Evolutionary conservation across 805 yeast species (phyloP).

Genomic region (Pichia pseudocactophila): DNA sequence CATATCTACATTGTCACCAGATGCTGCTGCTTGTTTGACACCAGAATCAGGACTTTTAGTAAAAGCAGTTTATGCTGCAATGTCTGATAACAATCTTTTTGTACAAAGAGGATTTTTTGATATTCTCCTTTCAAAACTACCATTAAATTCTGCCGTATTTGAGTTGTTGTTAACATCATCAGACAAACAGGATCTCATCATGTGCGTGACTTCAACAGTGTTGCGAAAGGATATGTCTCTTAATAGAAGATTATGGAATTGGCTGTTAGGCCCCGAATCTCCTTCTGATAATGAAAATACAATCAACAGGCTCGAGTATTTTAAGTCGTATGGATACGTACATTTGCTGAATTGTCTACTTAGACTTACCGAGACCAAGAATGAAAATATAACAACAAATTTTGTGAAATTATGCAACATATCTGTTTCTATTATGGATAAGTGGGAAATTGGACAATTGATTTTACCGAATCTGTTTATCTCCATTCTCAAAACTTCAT

Average conservation of each 20-base stretch:
- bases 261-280: slow-evolving; percentile 72
- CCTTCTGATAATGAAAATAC: slow-evolving; percentile 5
- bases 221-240: slow-evolving; percentile 86
- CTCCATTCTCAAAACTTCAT: slow-evolving; percentile 51
- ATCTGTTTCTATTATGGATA: slow-evolving; percentile 69
- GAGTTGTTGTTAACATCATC: slow-evolving; percentile 36
- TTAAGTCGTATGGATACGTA: slow-evolving; percentile 45
- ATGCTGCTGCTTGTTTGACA: slow-evolving; percentile 49
- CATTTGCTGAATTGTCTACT: slow-evolving; percentile 46
- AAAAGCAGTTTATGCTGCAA: slow-evolving; percentile 63
- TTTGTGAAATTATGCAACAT: slow-evolving; percentile 51
- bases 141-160: slow-evolving; percentile 52
- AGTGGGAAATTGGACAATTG: slow-evolving; percentile 86
- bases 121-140: slow-evolving; percentile 57
- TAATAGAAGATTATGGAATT: slow-evolving; percentile 87
- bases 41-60: slow-evolving; percentile 78
- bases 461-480: slow-evolving; percentile 62
- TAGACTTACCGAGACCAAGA: slow-evolving; percentile 21
- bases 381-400: slow-evolving; percentile 20
- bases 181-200: slow-evolving; percentile 51
- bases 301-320: slow-evolving; percentile 43
- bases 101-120: slow-evolving; percentile 88
- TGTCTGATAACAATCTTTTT: slow-evolving; percentile 56
- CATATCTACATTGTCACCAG: slow-evolving; percentile 22
- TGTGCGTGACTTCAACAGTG: slow-evolving; percentile 60